Evolutionary conservation across 352 stramenopile species (phyloP).

Genomic region (Pythium volutum): DNA sequence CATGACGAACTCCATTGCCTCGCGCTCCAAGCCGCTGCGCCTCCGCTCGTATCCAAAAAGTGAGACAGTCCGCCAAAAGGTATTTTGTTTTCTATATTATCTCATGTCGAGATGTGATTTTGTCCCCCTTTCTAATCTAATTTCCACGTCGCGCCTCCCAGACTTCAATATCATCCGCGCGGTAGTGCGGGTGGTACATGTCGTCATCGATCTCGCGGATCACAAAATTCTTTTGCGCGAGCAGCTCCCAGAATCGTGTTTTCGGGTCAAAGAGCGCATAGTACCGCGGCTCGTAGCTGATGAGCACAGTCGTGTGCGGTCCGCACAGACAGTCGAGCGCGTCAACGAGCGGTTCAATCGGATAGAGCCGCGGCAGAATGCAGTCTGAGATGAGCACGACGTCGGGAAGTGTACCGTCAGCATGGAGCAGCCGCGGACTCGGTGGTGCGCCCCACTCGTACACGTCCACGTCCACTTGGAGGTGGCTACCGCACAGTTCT

Average conservation of each 20-base stretch:
- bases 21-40: slow-evolving; percentile 45
- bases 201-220: slow-evolving; percentile 45
- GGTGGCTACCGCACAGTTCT: slow-evolving; percentile 23
- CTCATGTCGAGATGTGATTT: neutral
- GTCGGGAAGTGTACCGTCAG: slow-evolving; percentile 34
- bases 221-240: slow-evolving; percentile 40
- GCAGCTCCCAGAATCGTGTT: slow-evolving; percentile 70
- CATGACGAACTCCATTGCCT: slow-evolving; percentile 78
- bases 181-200: slow-evolving; percentile 74
- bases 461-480: slow-evolving; percentile 59
- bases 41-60: neutral
- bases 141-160: slow-evolving; percentile 51
- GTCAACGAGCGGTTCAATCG: slow-evolving; percentile 92
- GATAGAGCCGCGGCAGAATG: slow-evolving; percentile 95
- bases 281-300: slow-evolving; percentile 88
- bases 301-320: slow-evolving; percentile 54
- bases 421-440: slow-evolving; percentile 30
- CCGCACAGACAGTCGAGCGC: slow-evolving; percentile 74
- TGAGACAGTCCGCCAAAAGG: neutral
- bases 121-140: neutral
- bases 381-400: slow-evolving; percentile 94
- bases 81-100: neutral
- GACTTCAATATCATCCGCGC: slow-evolving; percentile 88
- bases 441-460: slow-evolving; percentile 90
- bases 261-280: slow-evolving; percentile 84